Conservation (phyloP, 169 alveolate genomes). For the Plasmodium gonderi region DNA sequence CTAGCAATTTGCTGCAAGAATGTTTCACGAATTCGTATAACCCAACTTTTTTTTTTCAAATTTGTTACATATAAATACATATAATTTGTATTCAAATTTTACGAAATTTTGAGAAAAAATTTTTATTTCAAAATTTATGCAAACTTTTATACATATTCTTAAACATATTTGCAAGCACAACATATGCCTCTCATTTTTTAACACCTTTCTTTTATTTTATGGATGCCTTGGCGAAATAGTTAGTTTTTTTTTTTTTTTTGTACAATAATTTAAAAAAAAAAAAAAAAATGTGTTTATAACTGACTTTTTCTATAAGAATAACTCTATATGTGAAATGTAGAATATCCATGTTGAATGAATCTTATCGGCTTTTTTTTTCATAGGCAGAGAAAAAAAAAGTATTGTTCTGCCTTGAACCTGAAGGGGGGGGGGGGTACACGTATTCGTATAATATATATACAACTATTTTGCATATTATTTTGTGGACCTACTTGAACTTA, state of each 20-base stretch:
- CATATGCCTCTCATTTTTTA: constrained; percentile 1
- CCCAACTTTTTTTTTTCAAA: neutral
- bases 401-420: neutral
- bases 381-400: neutral
- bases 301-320: neutral
- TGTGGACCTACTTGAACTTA: neutral
- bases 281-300: neutral
- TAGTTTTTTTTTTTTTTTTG: neutral
- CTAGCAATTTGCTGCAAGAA: neutral
- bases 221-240: neutral
- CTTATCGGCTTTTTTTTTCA: neutral
- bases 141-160: neutral
- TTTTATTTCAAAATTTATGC: neutral
- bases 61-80: neutral
- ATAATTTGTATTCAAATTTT: neutral
- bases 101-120: neutral
- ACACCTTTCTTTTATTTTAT: neutral
- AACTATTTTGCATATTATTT: neutral
- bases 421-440: neutral
- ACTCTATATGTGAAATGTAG: neutral
- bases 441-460: neutral
- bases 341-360: neutral
- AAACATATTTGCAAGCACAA: neutral
- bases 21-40: neutral
- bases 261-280: neutral